Evolutionary conservation across 2,329 filamentous ascomycete genomes (phyloP).

Genomic region (Fonsecaea pugnacius): DNA sequence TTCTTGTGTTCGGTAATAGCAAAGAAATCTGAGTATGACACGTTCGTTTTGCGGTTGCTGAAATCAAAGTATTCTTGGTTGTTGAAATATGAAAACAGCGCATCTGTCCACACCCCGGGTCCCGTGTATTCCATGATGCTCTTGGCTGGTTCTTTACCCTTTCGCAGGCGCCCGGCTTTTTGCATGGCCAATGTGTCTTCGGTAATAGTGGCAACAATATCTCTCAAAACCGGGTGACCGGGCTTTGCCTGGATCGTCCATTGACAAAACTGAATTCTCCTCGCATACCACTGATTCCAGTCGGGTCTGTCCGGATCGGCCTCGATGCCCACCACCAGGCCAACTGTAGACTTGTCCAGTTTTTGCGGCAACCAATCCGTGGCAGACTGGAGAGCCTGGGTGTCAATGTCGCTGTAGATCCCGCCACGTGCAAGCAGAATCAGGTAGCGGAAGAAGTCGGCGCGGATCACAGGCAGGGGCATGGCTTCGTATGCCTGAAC

Average conservation of each 20-base stretch:
- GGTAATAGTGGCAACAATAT: constrained; percentile 85
- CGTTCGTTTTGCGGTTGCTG: constrained; percentile 65
- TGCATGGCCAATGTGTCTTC: constrained; percentile 77
- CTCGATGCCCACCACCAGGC: constrained; percentile 91
- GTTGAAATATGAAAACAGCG: constrained; percentile 91
- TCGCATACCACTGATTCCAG: constrained; percentile 95
- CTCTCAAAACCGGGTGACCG: constrained; percentile 86
- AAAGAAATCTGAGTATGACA: constrained; percentile 88
- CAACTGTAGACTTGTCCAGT: constrained; percentile 76
- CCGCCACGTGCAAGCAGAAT: constrained; percentile 77
- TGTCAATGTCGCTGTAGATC: constrained; percentile 93
- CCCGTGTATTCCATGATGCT: constrained; percentile 92
- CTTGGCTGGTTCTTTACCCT: constrained; percentile 63
- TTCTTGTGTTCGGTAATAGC: constrained; percentile 81
- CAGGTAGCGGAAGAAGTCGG: constrained; percentile 77
- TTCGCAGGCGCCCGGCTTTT: constrained; percentile 65
- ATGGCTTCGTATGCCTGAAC: constrained; percentile 75
- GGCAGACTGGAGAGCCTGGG: constrained; percentile 78
- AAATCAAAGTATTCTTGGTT: constrained; percentile 86
- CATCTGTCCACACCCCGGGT: constrained; percentile 91
- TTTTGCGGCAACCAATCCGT: constrained; percentile 82
- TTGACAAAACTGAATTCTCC: constrained; percentile 96
- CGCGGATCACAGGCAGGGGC: constrained; percentile 75
- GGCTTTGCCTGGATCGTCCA: constrained; percentile 98
- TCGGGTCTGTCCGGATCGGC: constrained; percentile 91